phyloP scores from a whole-genome alignment of 805 yeast genomes.

The Wickerhamomyces hampshirensis region DNA sequence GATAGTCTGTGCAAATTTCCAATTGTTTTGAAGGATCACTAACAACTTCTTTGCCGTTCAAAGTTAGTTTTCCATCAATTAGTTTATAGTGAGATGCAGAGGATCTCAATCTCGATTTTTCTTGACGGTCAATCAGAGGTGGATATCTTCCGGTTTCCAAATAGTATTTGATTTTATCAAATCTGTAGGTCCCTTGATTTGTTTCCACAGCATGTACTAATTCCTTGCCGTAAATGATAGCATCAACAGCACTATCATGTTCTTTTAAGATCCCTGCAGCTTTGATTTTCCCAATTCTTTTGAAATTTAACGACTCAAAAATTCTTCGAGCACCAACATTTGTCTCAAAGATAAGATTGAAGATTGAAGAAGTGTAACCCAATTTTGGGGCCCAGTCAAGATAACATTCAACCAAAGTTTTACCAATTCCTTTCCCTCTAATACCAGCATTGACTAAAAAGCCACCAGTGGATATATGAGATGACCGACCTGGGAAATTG shows the following conservation, averaged over 20 bases:
- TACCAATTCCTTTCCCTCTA: slow-evolving; percentile 88
- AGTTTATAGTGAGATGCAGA: slow-evolving; percentile 73
- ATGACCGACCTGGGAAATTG: slow-evolving; percentile 86
- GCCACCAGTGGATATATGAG: slow-evolving; percentile 89
- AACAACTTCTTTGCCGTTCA: slow-evolving; percentile 81
- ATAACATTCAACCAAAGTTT: slow-evolving; percentile 76
- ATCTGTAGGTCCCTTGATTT: slow-evolving; percentile 47
- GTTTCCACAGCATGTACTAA: slow-evolving; percentile 42
- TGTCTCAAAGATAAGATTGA: slow-evolving; percentile 84
- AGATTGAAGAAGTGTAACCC: slow-evolving; percentile 80
- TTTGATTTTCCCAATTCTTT: slow-evolving; percentile 71
- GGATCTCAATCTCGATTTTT: slow-evolving; percentile 81
- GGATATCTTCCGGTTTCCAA: slow-evolving; percentile 86
- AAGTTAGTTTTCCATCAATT: slow-evolving; percentile 64
- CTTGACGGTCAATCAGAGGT: slow-evolving; percentile 72
- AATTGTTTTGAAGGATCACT: slow-evolving; percentile 70
- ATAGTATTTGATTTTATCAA: slow-evolving; percentile 73
- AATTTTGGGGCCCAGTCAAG: slow-evolving; percentile 87
- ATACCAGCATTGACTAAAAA: slow-evolving; percentile 90
- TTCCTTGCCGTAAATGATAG: slow-evolving; percentile 79
- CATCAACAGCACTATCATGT: slow-evolving; percentile 80
- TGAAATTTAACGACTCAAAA: slow-evolving; percentile 72
- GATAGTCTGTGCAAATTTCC: slow-evolving; percentile 68
- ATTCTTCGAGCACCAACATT: slow-evolving; percentile 79
- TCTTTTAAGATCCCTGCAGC: slow-evolving; percentile 89